Evolutionary conservation across 352 stramenopile genomes (phyloP).

Genomic region (Aphanomyces cochlioides): DNA sequence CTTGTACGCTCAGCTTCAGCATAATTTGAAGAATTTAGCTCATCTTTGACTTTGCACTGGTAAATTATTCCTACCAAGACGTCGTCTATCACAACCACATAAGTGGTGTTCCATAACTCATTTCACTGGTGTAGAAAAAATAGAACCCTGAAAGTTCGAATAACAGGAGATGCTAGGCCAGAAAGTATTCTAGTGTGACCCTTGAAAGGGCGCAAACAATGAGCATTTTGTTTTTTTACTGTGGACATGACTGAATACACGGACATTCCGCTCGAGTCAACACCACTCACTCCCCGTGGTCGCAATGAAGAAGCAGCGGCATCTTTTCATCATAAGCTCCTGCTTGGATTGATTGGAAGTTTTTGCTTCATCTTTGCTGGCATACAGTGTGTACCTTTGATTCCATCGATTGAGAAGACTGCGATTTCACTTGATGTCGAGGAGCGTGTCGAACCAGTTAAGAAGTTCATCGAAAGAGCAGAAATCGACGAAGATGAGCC

Average conservation of each 20-base stretch:
- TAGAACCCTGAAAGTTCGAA: too few relatives aligned
- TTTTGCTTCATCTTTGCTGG: conserved; percentile 41
- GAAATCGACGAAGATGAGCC: conserved; percentile 32
- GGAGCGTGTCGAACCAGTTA: background rate
- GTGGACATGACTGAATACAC: background rate
- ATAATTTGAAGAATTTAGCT: too few relatives aligned
- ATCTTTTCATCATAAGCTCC: background rate
- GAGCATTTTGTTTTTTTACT: background rate
- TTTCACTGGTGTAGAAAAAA: too few relatives aligned
- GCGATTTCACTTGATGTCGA: background rate
- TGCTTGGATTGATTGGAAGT: conserved; percentile 1
- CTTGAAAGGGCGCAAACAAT: background rate
- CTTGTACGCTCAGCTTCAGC: background rate
- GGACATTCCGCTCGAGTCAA: conserved; percentile 7
- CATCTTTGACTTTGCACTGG: too few relatives aligned
- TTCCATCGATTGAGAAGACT: conserved; percentile 33
- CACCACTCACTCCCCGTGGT: background rate
- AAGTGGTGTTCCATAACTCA: too few relatives aligned
- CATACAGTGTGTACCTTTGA: conserved; percentile 37
- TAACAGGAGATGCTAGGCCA: too few relatives aligned
- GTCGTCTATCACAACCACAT: too few relatives aligned
- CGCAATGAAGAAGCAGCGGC: background rate
- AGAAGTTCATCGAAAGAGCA: conserved; percentile 7
- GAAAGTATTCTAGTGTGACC: too few relatives aligned
- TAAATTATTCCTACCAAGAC: too few relatives aligned